phyloP scores from a whole-genome alignment of 257 asterid genomes.

The Cordia subcordata region DNA sequence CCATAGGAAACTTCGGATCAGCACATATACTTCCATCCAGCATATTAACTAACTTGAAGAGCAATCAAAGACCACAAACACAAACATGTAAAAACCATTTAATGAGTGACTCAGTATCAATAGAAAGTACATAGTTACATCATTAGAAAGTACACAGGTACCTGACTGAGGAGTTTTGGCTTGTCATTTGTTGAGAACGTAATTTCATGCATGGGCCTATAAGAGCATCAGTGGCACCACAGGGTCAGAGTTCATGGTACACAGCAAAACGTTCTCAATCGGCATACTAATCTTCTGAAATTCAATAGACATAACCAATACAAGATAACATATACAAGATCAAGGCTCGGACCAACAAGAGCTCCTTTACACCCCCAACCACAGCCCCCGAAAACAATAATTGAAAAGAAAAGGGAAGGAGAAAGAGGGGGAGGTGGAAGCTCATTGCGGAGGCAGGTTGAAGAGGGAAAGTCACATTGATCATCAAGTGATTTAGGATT shows the following conservation, averaged over 20 bases:
- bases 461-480: too few relatives aligned
- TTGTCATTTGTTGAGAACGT: constrained; percentile 87
- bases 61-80: background rate
- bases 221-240: constrained; percentile 17
- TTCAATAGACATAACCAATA: background rate
- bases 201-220: constrained; percentile 99
- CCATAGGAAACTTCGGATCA: constrained; percentile 26
- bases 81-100: background rate
- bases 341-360: too few relatives aligned
- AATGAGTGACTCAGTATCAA: background rate
- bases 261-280: background rate
- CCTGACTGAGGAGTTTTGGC: constrained; percentile 98
- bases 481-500: too few relatives aligned
- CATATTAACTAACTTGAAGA: background rate
- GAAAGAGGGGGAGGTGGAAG: too few relatives aligned
- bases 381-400: too few relatives aligned
- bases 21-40: background rate
- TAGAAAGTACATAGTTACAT: constrained; percentile 10
- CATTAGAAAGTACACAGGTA: constrained; percentile 19
- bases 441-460: too few relatives aligned
- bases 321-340: too few relatives aligned
- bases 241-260: constrained; percentile 10
- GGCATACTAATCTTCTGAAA: background rate
- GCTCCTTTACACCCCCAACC: too few relatives aligned
- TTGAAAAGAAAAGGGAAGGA: too few relatives aligned